phyloP scores from a whole-genome alignment of 768 basidiomycete species.

The Phlegmacium glaucopus region DNA sequence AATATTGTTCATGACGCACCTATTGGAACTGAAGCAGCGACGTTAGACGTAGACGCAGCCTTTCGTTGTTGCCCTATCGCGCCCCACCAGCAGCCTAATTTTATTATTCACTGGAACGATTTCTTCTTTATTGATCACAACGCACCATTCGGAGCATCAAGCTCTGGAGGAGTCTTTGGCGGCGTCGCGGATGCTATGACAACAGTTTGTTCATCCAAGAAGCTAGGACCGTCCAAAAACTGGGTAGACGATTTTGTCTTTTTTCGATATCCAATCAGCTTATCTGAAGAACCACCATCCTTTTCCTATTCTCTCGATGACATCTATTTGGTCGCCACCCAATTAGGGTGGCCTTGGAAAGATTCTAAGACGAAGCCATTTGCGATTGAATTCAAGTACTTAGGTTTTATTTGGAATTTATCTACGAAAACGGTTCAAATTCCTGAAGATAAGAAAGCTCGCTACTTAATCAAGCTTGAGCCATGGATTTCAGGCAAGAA shows the following conservation, averaged over 20 bases:
- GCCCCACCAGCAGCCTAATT: too few relatives aligned
- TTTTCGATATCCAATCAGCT: slow-evolving; percentile 16
- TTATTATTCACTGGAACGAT: too few relatives aligned
- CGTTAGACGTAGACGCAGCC: too few relatives aligned
- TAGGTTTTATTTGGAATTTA: slow-evolving; percentile 37
- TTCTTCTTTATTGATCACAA: too few relatives aligned
- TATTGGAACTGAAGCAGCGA: too few relatives aligned
- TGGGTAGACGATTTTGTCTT: slow-evolving; percentile 37
- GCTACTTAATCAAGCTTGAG: slow-evolving; percentile 23
- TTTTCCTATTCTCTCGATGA: slow-evolving; percentile 18
- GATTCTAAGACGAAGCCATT: slow-evolving; percentile 25
- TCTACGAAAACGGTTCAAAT: slow-evolving; percentile 23
- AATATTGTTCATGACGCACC: too few relatives aligned
- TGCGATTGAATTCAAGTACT: slow-evolving; percentile 24
- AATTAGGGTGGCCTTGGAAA: slow-evolving; percentile 35
- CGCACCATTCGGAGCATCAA: slow-evolving; percentile 26
- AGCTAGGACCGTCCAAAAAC: slow-evolving; percentile 21
- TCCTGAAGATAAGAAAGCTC: slow-evolving; percentile 24
- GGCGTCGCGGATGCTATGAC: slow-evolving; percentile 27
- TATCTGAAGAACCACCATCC: background rate
- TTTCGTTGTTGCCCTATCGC: too few relatives aligned
- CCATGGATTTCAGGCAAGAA: slow-evolving; percentile 10
- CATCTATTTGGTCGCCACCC: slow-evolving; percentile 18
- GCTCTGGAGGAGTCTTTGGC: slow-evolving; percentile 28
- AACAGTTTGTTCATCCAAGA: slow-evolving; percentile 12